These are phyloP conservation scores for Podospora anserina DNA, from an alignment of 495 filamentous ascomycete genomes.

Conservation along the genomic window DNA sequence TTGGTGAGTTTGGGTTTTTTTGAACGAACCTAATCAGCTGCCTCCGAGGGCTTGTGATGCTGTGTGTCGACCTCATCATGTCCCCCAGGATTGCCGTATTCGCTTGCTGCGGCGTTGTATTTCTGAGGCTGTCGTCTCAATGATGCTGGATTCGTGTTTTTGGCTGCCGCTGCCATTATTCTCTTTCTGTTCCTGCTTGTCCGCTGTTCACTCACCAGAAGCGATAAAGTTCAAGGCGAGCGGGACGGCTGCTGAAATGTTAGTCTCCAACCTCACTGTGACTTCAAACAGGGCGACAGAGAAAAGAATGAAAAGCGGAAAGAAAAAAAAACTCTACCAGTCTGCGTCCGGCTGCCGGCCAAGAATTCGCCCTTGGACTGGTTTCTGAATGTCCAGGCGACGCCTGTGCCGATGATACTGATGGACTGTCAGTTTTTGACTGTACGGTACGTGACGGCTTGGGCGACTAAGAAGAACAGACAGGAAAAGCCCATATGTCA, in stretches of 20 bases:
- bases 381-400: constrained; percentile 66
- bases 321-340: constrained; percentile 49
- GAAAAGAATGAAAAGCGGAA: not conserved
- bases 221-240: constrained; percentile 79
- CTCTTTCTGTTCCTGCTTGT: constrained; percentile 15
- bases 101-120: not conserved
- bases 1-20: constrained; percentile 26
- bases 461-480: constrained; percentile 25
- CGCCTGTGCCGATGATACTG: constrained; percentile 59
- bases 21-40: constrained; percentile 29
- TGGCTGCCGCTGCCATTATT: constrained; percentile 11
- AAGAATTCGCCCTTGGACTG: constrained; percentile 68
- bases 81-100: not conserved
- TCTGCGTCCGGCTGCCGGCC: constrained; percentile 69
- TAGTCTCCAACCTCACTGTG: constrained; percentile 8
- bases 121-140: constrained; percentile 23
- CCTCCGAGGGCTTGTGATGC: not conserved
- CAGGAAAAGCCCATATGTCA: constrained; percentile 70
- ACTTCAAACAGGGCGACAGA: not conserved
- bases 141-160: constrained; percentile 18
- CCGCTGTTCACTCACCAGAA: constrained; percentile 68
- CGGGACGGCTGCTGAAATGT: constrained; percentile 54
- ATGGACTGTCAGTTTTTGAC: not conserved
- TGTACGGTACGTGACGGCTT: not conserved
- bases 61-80: constrained; percentile 8